Evolutionary conservation across 2,329 filamentous ascomycete species (phyloP), one percentile per base, ranked within the genome.

Genomic region (Pseudogymnoascus sp.): DNA sequence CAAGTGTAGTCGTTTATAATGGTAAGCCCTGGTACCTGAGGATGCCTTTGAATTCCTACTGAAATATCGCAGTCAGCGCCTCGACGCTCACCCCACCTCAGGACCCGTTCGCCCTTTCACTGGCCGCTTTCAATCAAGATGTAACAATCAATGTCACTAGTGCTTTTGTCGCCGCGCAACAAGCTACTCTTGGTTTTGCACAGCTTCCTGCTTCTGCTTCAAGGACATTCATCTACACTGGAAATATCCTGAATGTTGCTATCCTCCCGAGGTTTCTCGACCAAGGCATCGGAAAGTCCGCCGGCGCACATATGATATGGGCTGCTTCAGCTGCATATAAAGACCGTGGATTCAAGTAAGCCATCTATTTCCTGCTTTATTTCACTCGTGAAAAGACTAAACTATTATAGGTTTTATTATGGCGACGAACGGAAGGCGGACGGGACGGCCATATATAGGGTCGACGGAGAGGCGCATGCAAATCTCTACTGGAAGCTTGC

Each of bases 391-490:
- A n/a, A 26, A 12, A 24, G 0, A 28, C 16, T 46, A 24, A 28
- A 59, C 7, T 14, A 28, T 19, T 24, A 46, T 46, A 67, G 80
- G 41, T 84, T 83, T 67, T 82, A 82, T 66, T 84, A 79, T 62
- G 78, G 72, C 3, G 80, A 84, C 60, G 78, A 84, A 67, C 73
- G 81, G 10, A 76, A 75, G 10, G 63, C 71, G 0, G 74, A 80
- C 60, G 80, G 81, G 0, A 61, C 68, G 1, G 69, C 72, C 0
- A 67, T 65, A 4, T 70, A 65, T 22, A 61, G 14, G 0, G 70
- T 81, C 16, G 70, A 75, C 56, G 79, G 78, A 1, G 70, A 75
- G 6, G 77, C 78, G 0, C 77, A 80, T 68, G 78, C 66, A 1
- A 70, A 77, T 2, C 67, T 76, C 24, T 82, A 76, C 65, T 67